A percentile compares a stretch with the other conserved stretches of the same genome.
phyloP scores from a whole-genome alignment of 2,329 filamentous ascomycete genomes.

The Colletotrichum horii region DNA sequence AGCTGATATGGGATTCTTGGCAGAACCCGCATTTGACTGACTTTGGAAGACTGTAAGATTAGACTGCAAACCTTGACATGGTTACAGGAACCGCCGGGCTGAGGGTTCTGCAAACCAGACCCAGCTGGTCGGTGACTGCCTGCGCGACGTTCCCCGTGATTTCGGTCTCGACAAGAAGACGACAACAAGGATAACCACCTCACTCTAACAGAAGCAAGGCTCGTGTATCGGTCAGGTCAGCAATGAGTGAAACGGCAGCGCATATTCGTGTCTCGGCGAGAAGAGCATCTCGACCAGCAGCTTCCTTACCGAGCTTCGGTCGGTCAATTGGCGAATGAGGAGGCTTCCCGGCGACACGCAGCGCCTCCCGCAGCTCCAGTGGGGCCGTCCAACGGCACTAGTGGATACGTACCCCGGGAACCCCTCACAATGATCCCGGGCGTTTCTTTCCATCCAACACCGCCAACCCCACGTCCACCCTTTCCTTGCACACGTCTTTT shows the following conservation, averaged over 20 bases:
- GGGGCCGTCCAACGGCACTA: background rate
- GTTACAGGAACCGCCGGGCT: background rate
- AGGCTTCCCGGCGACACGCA: background rate
- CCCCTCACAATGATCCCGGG: background rate
- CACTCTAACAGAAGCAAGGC: background rate
- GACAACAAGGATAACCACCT: background rate
- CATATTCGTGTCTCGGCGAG: background rate
- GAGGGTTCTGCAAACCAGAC: background rate
- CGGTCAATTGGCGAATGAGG: slow-evolving; percentile 9
- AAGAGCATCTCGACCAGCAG: background rate
- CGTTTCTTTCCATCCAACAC: background rate
- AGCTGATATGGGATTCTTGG: slow-evolving; percentile 3
- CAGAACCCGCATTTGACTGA: background rate
- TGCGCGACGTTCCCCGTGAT: background rate
- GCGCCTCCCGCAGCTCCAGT: background rate
- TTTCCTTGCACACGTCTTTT: background rate
- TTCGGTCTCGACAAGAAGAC: background rate
- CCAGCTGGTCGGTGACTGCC: background rate
- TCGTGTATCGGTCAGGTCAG: background rate
- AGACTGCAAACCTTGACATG: background rate
- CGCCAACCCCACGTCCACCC: background rate
- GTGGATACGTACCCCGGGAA: background rate
- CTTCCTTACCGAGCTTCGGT: slow-evolving; percentile 7
- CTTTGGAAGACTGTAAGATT: background rate
- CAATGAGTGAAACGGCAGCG: background rate